These are phyloP conservation scores for Porogramme epimiltina DNA, from an alignment of 1,284 basidiomycete genomes.

Conservation along the genomic window DNA sequence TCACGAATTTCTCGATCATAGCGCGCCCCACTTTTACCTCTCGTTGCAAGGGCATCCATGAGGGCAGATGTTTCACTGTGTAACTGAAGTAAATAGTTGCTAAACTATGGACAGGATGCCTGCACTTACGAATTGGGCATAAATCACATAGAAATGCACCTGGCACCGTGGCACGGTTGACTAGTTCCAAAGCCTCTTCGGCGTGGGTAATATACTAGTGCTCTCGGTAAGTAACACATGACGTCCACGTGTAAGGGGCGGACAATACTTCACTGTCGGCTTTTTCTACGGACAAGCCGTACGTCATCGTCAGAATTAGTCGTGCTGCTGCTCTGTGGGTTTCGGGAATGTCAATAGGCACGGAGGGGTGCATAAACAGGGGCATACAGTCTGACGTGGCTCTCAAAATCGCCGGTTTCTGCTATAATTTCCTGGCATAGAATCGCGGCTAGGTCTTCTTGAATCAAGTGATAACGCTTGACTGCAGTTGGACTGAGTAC, in stretches of 20 bases:
- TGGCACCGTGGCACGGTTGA: constrained; percentile 26
- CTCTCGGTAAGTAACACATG: too few species aligned
- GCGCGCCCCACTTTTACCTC: constrained; percentile 23
- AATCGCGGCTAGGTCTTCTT: constrained; percentile 27
- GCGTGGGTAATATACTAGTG: constrained; percentile 26
- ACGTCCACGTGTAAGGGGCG: too few species aligned
- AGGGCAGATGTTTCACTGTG: constrained; percentile 35
- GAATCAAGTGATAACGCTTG: constrained; percentile 29
- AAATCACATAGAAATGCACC: constrained; percentile 33
- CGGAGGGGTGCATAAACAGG: background rate
- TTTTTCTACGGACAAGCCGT: constrained; percentile 33
- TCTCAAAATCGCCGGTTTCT: constrained; percentile 17
- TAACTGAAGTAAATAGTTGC: too few species aligned
- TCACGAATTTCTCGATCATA: constrained; percentile 24
- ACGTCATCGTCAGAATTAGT: constrained; percentile 32
- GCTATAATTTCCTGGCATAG: constrained; percentile 17
- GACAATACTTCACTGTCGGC: constrained; percentile 25
- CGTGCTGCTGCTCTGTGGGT: constrained; percentile 29
- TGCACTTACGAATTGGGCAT: constrained; percentile 17
- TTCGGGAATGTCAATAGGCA: background rate
- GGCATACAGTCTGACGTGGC: constrained; percentile 22
- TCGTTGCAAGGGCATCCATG: constrained; percentile 39
- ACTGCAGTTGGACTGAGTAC: constrained; percentile 29
- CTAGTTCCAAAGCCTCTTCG: constrained; percentile 26
- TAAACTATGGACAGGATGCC: background rate